Conservation (phyloP, 2,329 filamentous ascomycete genomes). For the Phyllosticta capitalensis region DNA sequence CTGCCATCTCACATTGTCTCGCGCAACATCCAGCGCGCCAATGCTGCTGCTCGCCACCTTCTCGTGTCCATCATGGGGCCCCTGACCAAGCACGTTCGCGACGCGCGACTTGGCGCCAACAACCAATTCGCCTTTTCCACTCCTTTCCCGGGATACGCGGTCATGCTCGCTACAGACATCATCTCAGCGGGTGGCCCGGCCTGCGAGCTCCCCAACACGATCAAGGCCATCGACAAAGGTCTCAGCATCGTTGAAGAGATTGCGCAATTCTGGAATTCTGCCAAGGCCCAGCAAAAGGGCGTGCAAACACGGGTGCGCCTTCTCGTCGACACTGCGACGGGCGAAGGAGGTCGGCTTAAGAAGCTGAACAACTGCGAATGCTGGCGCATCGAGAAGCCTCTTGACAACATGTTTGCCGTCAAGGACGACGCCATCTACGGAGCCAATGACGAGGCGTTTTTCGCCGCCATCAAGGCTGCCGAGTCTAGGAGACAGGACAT, state of each 20-base stretch:
- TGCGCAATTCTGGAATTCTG: conserved; percentile 50
- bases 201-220: conserved; percentile 40
- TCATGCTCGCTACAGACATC: conserved; percentile 57
- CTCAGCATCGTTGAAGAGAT: conserved; percentile 48
- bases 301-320: conserved; percentile 39
- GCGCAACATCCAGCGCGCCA: conserved; percentile 23
- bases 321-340: conserved; percentile 31
- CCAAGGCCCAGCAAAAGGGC: conserved; percentile 40
- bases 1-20: conserved; percentile 20
- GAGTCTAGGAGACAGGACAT: not conserved
- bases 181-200: conserved; percentile 50
- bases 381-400: conserved; percentile 6
- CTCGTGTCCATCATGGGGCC: conserved; percentile 27
- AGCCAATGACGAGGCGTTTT: conserved; percentile 9
- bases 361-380: not conserved
- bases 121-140: conserved; percentile 39
- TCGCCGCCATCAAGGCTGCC: not conserved
- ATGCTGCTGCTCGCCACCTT: conserved; percentile 17
- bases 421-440: conserved; percentile 36
- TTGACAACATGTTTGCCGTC: not conserved
- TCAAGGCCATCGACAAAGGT: conserved; percentile 46
- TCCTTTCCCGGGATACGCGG: conserved; percentile 54
- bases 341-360: not conserved
- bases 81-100: conserved; percentile 19
- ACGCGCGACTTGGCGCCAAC: conserved; percentile 19